Base-by-base conservation (phyloP, 1,139 yeast species). In the Candida mesenterica region DNA sequence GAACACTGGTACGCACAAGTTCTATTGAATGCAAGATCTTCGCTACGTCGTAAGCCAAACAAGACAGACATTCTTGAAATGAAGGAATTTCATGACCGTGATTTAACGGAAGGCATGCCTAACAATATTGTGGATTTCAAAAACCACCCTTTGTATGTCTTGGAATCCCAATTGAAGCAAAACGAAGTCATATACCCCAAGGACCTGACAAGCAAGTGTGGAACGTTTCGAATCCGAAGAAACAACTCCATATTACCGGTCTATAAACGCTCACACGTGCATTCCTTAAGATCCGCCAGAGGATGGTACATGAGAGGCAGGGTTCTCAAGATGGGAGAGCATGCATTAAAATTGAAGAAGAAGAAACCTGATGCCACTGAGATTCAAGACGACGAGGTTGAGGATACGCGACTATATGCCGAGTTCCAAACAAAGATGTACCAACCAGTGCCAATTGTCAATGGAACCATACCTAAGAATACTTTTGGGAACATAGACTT, bases 231-330 rank as follows among this genome's bases (percentile, higher is more conserved):
- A 19, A 13, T 32, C 19, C 65, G 41, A 57, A 55, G 49, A 29
- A 15, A 63, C 59, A 51, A 37, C 57, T 44, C 68, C 44, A 53
- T 72, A 10, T 53, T 73, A 1, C 72, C 77, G 2, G 90, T 92
- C 0, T 92, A 77, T 51, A 78, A 77, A 30, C 64, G 96, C 19
- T 60, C 74, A 1, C 77, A 82, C 48, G 89, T 94, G 1, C 68
- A 77, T 34, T 52, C 55, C 3, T 72, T 90, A 18, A 67, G 80
- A 39, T 79, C 94, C 0, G 87, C 96, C 0, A 79, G 79, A 46
- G 88, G 85, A 2, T 92, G 98, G 98, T 87, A 82, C 51, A 73
- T 84, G 62, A 62, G 73, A 34, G 99, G 98, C 0, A 63, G 96
- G 18, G 72, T 81, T 0, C 57, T 94, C 26, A 86, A 80, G 46